These are phyloP conservation scores for Scheffersomyces spartinae DNA, from an alignment of 805 yeast genomes.

Conservation along the genomic window DNA sequence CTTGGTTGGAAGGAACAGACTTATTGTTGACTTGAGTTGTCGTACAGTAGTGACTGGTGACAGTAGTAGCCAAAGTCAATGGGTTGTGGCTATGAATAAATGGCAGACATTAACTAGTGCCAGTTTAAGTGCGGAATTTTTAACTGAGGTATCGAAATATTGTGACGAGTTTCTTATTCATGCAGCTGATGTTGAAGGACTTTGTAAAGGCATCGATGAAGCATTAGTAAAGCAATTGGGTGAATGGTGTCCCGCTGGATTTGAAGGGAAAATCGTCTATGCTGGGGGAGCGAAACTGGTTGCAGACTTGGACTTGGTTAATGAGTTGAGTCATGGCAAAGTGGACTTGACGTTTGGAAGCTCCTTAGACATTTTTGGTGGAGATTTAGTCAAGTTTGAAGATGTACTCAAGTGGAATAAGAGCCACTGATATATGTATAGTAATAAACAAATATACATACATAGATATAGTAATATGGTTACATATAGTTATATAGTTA, in stretches of 20 bases:
- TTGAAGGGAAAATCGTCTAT: conserved; percentile 66
- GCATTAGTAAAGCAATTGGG: conserved; percentile 60
- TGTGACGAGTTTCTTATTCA: conserved; percentile 87
- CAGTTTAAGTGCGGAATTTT: conserved; percentile 40
- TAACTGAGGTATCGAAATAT: conserved; percentile 43
- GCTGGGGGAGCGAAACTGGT: conserved; percentile 93
- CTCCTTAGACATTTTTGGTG: conserved; percentile 92
- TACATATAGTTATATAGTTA: neutral
- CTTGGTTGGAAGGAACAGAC: conserved; percentile 47
- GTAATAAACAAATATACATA: neutral
- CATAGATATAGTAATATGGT: neutral
- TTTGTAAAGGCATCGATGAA: conserved; percentile 87
- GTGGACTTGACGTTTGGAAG: conserved; percentile 93
- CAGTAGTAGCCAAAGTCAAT: too few relatives aligned
- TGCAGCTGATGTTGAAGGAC: conserved; percentile 98
- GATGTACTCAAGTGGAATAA: conserved; percentile 72
- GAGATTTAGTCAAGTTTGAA: conserved; percentile 59
- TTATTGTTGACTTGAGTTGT: conserved; percentile 90
- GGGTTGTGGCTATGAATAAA: conserved; percentile 97
- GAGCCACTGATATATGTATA: conserved; percentile 2
- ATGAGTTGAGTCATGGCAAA: conserved; percentile 58
- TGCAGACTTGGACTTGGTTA: conserved; percentile 57
- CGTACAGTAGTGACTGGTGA: conserved; percentile 26
- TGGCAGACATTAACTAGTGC: conserved; percentile 87
- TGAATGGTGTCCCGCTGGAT: conserved; percentile 54